Evolutionary conservation across 1,284 basidiomycete species (phyloP), one percentile per base, ranked within the genome.

Genomic region (Ustanciosporium gigantosporum): DNA sequence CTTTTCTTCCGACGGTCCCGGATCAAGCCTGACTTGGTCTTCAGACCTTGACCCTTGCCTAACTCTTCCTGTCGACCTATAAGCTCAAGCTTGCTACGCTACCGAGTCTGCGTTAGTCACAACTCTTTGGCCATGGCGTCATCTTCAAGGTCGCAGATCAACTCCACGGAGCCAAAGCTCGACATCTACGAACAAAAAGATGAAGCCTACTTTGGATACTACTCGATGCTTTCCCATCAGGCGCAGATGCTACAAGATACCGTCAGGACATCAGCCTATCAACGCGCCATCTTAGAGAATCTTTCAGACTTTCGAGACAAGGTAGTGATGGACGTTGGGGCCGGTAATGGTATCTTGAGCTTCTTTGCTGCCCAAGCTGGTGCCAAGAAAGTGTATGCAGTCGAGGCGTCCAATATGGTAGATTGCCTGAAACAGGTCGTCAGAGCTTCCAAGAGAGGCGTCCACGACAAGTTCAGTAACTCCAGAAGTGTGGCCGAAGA

Each of bases 401-500:
- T 82, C 6, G 82, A 82, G 58, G 82, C 82, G 5, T 80, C 79
- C 6, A 79, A 78, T 22, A 82, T 82, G 79, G 81, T 81, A 8
- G 77, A 80, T 24, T 80, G 81, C 66, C 78, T 82, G 21, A 66
- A 70, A 21, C 68, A 79, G 8, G 79, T 82, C 19, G 49, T 80
- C 43, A 39, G 40, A 11, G 52, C 55, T 13, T 23, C 69, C 48
- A 37, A 43, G 2, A 11, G 29, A 14, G 32, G 32, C 20, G 32
- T 8, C 14, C 8, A 13, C 14, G 32, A 9, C 17, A 17, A 23
- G 13, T 9, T 11, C 6, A 9, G 17, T 8, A 8, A 13, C 17
- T 9, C 32, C 14, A 11, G 8, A 35, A 8, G 14, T 66, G 61
- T 40, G 55, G n/a, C 27, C 70, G 43, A 59, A 60, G 41, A 47